phyloP scores from a whole-genome alignment of 2,329 filamentous ascomycete genomes.

The Magnaporthales sp. region DNA sequence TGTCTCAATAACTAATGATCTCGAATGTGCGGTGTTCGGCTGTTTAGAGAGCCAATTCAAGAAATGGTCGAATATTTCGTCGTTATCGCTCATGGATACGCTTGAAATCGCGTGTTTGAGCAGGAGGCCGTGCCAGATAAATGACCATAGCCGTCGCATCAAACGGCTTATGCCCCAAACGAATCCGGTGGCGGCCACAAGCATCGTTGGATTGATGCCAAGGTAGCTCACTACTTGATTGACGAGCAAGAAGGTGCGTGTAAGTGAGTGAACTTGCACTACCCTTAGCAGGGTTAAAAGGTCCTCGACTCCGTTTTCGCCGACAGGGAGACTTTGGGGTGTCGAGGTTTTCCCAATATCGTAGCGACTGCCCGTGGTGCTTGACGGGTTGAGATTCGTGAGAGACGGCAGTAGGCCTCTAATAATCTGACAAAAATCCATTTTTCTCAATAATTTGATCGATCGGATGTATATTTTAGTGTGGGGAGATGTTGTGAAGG shows the following conservation, averaged over 20 bases:
- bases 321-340: slow-evolving; percentile 10
- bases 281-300: slow-evolving; percentile 33
- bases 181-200: slow-evolving; percentile 35
- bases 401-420: background rate
- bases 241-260: slow-evolving; percentile 32
- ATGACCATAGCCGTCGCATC: slow-evolving; percentile 21
- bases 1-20: slow-evolving; percentile 46
- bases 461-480: too few relatives aligned
- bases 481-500: too few relatives aligned
- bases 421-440: background rate
- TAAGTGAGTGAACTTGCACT: slow-evolving; percentile 27
- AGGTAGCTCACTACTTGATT: slow-evolving; percentile 36
- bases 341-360: background rate
- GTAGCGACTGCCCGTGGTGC: too few relatives aligned
- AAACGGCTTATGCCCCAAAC: slow-evolving; percentile 35
- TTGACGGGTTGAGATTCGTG: background rate
- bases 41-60: slow-evolving; percentile 50
- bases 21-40: slow-evolving; percentile 39
- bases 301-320: slow-evolving; percentile 15
- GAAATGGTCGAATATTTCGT: slow-evolving; percentile 49
- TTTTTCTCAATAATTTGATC: background rate
- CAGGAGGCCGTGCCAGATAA: slow-evolving; percentile 14
- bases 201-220: slow-evolving; percentile 38
- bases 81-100: slow-evolving; percentile 43
- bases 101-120: slow-evolving; percentile 40